Percentiles rank a stretch among this genome's conserved stretches.
Evolutionary conservation across 2,329 filamentous ascomycete species (phyloP).

Genomic region (Fusarium avenaceum): DNA sequence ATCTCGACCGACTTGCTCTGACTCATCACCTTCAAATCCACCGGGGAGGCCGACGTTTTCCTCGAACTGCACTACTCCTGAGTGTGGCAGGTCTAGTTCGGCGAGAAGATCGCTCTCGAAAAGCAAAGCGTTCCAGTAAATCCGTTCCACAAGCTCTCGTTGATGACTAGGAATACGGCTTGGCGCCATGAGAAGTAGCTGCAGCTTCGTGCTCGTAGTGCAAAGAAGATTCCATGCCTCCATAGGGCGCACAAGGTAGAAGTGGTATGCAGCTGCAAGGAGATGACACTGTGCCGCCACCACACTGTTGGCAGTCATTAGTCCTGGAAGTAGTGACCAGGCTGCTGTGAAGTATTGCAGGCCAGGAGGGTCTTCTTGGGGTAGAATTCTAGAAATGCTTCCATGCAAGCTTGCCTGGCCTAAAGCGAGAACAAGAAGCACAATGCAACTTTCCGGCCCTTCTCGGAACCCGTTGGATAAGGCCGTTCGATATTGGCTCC

Average conservation of each 20-base stretch:
- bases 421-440: conserved; percentile 81
- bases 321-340: conserved; percentile 80
- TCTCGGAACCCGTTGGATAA: conserved; percentile 82
- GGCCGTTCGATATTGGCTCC: conserved; percentile 79
- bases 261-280: conserved; percentile 83
- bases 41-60: conserved; percentile 83
- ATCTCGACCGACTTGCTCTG: conserved; percentile 75
- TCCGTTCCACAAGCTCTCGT: conserved; percentile 79
- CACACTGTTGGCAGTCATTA: conserved; percentile 85
- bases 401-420: conserved; percentile 81
- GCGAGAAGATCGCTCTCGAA: conserved; percentile 85
- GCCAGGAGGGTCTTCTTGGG: conserved; percentile 79
- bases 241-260: conserved; percentile 84
- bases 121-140: conserved; percentile 87
- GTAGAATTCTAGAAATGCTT: conserved; percentile 79
- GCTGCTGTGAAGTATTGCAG: conserved; percentile 85
- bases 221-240: conserved; percentile 87
- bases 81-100: conserved; percentile 85
- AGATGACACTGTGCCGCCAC: conserved; percentile 85
- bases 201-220: conserved; percentile 84
- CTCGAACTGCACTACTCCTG: conserved; percentile 85
- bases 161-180: conserved; percentile 78
- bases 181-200: conserved; percentile 81
- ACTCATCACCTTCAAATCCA: conserved; percentile 80
- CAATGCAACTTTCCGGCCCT: conserved; percentile 85